A percentile compares a stretch with the other conserved stretches of the same genome.
These are phyloP conservation scores for Fusarium sarcochroum DNA, from an alignment of 2,329 filamentous ascomycete species.

Conservation along the genomic window DNA sequence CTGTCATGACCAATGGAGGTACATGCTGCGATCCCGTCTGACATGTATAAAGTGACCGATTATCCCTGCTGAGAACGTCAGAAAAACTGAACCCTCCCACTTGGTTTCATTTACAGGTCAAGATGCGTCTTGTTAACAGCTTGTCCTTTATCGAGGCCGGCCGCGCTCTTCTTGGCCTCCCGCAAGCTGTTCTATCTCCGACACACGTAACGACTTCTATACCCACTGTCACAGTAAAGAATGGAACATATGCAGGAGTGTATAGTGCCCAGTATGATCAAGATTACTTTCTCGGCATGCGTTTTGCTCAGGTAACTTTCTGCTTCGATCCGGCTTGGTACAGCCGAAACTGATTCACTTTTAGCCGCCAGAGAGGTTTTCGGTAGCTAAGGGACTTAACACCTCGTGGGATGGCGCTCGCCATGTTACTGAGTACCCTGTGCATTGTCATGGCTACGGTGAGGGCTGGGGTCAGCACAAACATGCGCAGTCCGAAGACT, in stretches of 20 bases:
- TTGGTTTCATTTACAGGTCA: background rate
- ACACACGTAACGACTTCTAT: background rate
- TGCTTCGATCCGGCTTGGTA: fast-evolving
- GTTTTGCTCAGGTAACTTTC: conserved; percentile 14
- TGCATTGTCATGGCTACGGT: conserved; percentile 66
- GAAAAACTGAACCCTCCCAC: background rate
- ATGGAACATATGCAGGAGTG: conserved; percentile 30
- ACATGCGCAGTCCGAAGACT: conserved; percentile 64
- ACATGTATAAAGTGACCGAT: background rate
- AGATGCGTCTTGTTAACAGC: background rate
- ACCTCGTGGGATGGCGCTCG: conserved; percentile 57
- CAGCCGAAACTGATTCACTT: conserved; percentile 1
- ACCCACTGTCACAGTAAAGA: conserved; percentile 19
- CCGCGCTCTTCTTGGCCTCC: background rate
- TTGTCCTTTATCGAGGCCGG: background rate
- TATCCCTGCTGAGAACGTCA: background rate
- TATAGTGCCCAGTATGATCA: conserved; percentile 22
- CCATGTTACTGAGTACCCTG: conserved; percentile 61
- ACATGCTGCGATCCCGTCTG: background rate
- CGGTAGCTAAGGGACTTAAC: conserved; percentile 58
- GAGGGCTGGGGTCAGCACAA: conserved; percentile 48
- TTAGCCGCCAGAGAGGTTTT: conserved; percentile 39
- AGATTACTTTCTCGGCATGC: conserved; percentile 30
- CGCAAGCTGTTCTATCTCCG: background rate
- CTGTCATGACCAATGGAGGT: no score